phyloP scores from a whole-genome alignment of 1,139 yeast genomes.

The Hyphopichia khmerensis region DNA sequence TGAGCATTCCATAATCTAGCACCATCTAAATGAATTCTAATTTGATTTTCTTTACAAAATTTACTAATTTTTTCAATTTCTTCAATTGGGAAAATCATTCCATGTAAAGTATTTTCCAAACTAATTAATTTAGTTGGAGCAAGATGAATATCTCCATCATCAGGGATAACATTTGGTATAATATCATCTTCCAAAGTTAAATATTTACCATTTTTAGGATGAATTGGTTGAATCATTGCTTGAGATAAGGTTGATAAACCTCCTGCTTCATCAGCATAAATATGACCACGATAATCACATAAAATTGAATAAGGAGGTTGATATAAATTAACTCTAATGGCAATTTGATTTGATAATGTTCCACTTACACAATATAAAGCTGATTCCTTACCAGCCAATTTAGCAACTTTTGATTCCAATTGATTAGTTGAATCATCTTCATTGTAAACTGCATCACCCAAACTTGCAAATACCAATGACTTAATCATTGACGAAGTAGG shows the following conservation, averaged over 20 bases:
- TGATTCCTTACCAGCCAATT: slow-evolving; percentile 40
- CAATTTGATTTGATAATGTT: slow-evolving; percentile 47
- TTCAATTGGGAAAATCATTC: slow-evolving; percentile 42
- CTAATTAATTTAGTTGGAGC: slow-evolving; percentile 49
- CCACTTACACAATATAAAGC: slow-evolving; percentile 47
- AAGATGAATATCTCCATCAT: slow-evolving; percentile 47
- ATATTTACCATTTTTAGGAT: slow-evolving; percentile 37
- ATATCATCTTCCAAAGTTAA: slow-evolving; percentile 42
- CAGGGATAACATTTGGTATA: slow-evolving; percentile 39
- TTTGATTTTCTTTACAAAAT: slow-evolving; percentile 35
- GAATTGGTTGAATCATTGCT: slow-evolving; percentile 43
- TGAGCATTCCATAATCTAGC: slow-evolving; percentile 50
- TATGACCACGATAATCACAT: slow-evolving; percentile 43
- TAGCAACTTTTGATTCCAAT: slow-evolving; percentile 35
- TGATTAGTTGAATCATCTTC: slow-evolving; percentile 38
- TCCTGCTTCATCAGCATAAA: slow-evolving; percentile 44
- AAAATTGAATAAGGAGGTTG: slow-evolving; percentile 48
- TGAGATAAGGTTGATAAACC: slow-evolving; percentile 47
- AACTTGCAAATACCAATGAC: slow-evolving; percentile 24
- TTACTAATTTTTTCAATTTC: slow-evolving; percentile 38
- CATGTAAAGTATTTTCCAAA: slow-evolving; percentile 48
- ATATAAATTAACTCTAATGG: slow-evolving; percentile 35
- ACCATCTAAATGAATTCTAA: slow-evolving; percentile 44
- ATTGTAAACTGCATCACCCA: slow-evolving; percentile 46
- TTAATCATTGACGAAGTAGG: slow-evolving; percentile 42